Base-by-base conservation (phyloP, 2,329 filamentous ascomycete genomes). In the Penicillium aurantiogriseum region DNA sequence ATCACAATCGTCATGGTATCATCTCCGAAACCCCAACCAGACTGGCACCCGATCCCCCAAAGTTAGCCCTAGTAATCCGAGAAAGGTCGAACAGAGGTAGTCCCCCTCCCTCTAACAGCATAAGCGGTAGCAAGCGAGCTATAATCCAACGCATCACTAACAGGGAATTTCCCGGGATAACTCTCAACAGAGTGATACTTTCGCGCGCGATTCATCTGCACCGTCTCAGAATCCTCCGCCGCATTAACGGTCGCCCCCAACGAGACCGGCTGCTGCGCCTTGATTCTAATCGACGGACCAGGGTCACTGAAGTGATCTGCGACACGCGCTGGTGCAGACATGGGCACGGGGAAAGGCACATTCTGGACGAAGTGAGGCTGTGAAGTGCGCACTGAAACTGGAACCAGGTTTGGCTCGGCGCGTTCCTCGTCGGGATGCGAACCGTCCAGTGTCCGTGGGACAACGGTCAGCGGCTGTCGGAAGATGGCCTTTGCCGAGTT, bases 131-230 rank as follows among this genome's bases (percentile, higher is more conserved):
- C 71, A 60, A 71, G 48, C 7, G 58, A 63, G 49, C 64, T 67
- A 52, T 56, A 62, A 27, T 69, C 67, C 59, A 68, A 17, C 1
- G 63, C 57, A 52, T 72, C 70, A 36, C 71, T 74, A 5, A 72
- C 65, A 21, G 71, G 71, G 44, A 72, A 74, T 35, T 64, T 63
- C 2, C 71, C 71, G 0, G 70, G 71, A 54, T 65, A 73, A 49
- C 68, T 73, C 51, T 71, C 69, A 6, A 64, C 63, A 15, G 69
- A 72, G 21, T 58, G 60, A 25, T 55, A 54, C 21, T 62, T 62
- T 8, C 47, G 39, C 19, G 53, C 36, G 11, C 58, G 61, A 15
- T 50, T 51, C 42, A 65, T 53, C 8, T 63, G 56, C 31, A 68
- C 46, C 13, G 55, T 52, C 15, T 62, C 44, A 3, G 38, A 58